Evolutionary conservation across 2,329 filamentous ascomycete genomes (phyloP).

Genomic region (Cucurbitaria berberidis): DNA sequence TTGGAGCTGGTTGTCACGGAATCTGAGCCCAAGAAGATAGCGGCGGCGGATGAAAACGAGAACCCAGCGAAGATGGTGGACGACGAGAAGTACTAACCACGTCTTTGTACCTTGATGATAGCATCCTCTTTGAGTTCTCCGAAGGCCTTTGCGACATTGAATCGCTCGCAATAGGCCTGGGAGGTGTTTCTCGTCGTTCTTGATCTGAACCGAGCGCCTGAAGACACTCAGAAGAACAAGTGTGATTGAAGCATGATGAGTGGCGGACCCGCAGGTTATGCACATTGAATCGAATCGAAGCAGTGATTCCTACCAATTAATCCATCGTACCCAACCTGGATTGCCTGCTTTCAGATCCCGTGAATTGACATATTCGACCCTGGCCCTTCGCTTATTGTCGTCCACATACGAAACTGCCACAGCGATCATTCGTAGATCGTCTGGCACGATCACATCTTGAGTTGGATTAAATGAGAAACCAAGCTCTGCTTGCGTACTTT

Average conservation of each 20-base stretch:
- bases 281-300: background rate
- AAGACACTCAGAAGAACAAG: background rate
- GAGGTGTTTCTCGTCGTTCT: background rate
- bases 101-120: background rate
- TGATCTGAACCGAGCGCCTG: background rate
- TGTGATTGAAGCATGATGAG: background rate
- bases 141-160: background rate
- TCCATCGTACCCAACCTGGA: slow-evolving; percentile 18
- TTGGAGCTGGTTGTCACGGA: too few relatives aligned
- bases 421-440: slow-evolving; percentile 25
- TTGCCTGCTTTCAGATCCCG: slow-evolving; percentile 20
- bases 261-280: background rate
- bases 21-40: too few relatives aligned
- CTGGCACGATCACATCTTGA: slow-evolving; percentile 25
- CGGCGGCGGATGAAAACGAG: too few relatives aligned
- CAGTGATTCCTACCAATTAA: slow-evolving; percentile 7
- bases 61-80: too few relatives aligned
- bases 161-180: background rate
- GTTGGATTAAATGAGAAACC: slow-evolving; percentile 1
- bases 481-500: slow-evolving; percentile 19
- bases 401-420: slow-evolving; percentile 28
- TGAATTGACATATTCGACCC: slow-evolving; percentile 28
- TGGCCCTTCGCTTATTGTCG: slow-evolving; percentile 21
- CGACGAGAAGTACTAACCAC: too few relatives aligned
- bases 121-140: background rate